phyloP scores from a whole-genome alignment of 306 rosid species.

The Prunus davidiana region DNA sequence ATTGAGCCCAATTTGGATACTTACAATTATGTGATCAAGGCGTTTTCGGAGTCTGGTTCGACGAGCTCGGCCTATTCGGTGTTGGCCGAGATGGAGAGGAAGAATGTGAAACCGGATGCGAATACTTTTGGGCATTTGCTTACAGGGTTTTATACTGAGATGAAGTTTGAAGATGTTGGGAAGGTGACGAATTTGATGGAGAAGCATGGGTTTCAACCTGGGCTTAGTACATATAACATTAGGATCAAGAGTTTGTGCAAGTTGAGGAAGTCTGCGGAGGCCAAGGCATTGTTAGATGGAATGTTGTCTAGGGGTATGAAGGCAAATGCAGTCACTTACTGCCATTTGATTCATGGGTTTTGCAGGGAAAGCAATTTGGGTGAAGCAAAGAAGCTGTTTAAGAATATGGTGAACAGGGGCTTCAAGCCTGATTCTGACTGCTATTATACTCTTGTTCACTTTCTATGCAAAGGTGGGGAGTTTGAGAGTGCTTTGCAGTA shows the following conservation, averaged over 20 bases:
- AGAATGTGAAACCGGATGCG: conserved; percentile 43
- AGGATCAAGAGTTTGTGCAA: conserved; percentile 77
- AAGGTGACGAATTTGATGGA: conserved; percentile 65
- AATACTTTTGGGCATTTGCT: conserved; percentile 37
- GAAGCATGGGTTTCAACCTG: conserved; percentile 31
- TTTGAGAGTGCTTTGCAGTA: conserved; percentile 48
- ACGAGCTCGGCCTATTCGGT: conserved; percentile 53
- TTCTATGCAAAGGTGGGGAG: conserved; percentile 47
- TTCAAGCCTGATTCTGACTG: conserved; percentile 36
- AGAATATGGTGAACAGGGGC: conserved; percentile 52
- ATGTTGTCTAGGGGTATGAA: conserved; percentile 53
- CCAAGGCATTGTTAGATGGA: conserved; percentile 60
- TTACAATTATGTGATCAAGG: conserved; percentile 54
- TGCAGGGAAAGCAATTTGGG: conserved; percentile 64
- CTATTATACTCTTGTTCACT: conserved; percentile 55
- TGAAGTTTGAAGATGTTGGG: conserved; percentile 64
- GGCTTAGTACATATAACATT: conserved; percentile 53
- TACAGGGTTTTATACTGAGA: conserved; percentile 63
- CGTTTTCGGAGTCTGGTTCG: conserved; percentile 63
- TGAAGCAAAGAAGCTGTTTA: conserved; percentile 56
- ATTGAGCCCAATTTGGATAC: conserved; percentile 61
- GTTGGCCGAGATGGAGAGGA: conserved; percentile 73
- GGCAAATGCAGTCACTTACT: conserved; percentile 52
- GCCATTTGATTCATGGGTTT: conserved; percentile 69
- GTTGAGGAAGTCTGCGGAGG: conserved; percentile 61